phyloP scores from a whole-genome alignment of 73 alveolate species.

The Paramecium bursaria region DNA sequence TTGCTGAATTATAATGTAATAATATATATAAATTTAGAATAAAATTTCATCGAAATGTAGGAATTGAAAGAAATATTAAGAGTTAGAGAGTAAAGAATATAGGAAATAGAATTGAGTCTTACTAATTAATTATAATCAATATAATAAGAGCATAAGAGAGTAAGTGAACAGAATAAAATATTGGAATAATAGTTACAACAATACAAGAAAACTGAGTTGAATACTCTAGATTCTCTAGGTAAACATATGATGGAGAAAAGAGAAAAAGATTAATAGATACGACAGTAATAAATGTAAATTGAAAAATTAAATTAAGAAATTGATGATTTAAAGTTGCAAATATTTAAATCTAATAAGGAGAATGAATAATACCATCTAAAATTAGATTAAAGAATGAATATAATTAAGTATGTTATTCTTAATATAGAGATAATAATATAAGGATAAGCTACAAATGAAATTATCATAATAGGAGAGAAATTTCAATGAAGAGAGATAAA shows the following conservation, averaged over 20 bases:
- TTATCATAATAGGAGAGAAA: no score
- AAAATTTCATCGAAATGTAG: neutral
- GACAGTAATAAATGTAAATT: neutral
- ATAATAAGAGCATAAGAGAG: neutral
- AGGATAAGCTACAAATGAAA: no score
- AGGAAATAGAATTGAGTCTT: slow-evolving; percentile 33
- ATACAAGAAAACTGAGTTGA: slow-evolving; percentile 12
- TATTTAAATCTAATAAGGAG: neutral
- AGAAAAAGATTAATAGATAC: slow-evolving; percentile 28
- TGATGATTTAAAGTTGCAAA: slow-evolving; percentile 17
- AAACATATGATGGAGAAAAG: slow-evolving; percentile 42
- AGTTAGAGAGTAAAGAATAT: neutral
- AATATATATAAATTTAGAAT: neutral
- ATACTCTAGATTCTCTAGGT: slow-evolving; percentile 9
- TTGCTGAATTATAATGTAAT: slow-evolving; percentile 12
- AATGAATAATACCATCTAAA: no score
- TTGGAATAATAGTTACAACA: neutral
- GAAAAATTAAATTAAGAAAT: neutral
- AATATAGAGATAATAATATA: no score
- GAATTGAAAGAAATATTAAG: slow-evolving; percentile 14
- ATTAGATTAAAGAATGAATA: no score
- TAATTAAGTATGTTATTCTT: no score
- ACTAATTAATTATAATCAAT: slow-evolving; percentile 1
- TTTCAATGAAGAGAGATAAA: no score
- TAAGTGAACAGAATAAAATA: neutral